phyloP scores from a whole-genome alignment of 495 filamentous ascomycete species.

The Pseudomonodictys pantanalensis region DNA sequence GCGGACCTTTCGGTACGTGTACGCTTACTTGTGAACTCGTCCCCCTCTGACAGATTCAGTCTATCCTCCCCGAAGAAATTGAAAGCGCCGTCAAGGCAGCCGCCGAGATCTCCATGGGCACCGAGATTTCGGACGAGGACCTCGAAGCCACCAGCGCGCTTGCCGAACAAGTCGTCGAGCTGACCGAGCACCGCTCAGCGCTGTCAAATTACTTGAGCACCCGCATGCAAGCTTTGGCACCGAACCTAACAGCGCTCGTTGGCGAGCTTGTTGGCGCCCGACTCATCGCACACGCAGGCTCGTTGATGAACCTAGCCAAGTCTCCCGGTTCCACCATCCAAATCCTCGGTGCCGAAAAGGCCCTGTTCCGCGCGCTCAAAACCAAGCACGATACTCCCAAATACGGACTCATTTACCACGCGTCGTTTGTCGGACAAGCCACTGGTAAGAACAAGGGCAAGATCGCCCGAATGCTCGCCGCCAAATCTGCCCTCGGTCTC shows the following conservation, averaged over 20 bases:
- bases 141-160: slow-evolving; percentile 84
- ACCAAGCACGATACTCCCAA: slow-evolving; percentile 99
- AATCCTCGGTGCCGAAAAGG: slow-evolving; percentile 98
- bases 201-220: slow-evolving; percentile 84
- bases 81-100: slow-evolving; percentile 87
- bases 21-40: not conserved
- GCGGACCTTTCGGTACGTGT: slow-evolving; percentile 66
- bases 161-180: slow-evolving; percentile 87
- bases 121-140: slow-evolving; percentile 87
- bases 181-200: slow-evolving; percentile 83
- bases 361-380: slow-evolving; percentile 95
- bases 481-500: slow-evolving; percentile 87
- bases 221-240: slow-evolving; percentile 95
- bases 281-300: slow-evolving; percentile 93
- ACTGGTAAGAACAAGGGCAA: slow-evolving; percentile 99
- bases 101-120: slow-evolving; percentile 97
- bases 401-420: slow-evolving; percentile 98
- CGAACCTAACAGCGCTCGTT: slow-evolving; percentile 90
- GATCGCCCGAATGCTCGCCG: slow-evolving; percentile 91
- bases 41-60: not conserved
- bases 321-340: slow-evolving; percentile 93
- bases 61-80: slow-evolving; percentile 95
- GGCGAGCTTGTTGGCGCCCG: slow-evolving; percentile 93
- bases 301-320: slow-evolving; percentile 93
- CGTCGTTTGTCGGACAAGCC: slow-evolving; percentile 92